Conservation (phyloP, 2,329 filamentous ascomycete species). For the Falciphora oryzae region DNA sequence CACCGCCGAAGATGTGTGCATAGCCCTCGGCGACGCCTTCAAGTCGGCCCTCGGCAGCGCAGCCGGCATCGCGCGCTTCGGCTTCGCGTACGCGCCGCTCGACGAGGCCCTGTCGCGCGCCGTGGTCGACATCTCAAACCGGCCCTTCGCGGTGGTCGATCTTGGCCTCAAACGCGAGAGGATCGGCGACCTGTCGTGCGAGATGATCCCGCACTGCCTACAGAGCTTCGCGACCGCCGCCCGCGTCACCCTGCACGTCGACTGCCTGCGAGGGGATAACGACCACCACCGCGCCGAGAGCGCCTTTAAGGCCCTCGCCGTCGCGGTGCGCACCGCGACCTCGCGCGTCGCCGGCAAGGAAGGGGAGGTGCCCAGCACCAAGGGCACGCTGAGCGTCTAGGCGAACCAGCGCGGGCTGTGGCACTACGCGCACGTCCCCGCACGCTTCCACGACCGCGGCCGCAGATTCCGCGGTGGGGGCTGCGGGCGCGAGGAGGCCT, state of each 20-base stretch:
- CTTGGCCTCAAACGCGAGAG: constrained; percentile 84
- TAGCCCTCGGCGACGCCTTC: constrained; percentile 84
- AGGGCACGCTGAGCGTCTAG: constrained; percentile 73
- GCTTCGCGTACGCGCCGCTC: constrained; percentile 84
- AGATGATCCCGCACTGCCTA: constrained; percentile 96
- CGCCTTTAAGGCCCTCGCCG: constrained; percentile 92
- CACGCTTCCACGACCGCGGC: neutral
- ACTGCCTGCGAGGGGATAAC: constrained; percentile 84
- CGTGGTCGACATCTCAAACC: constrained; percentile 90
- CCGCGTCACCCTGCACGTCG: constrained; percentile 89
- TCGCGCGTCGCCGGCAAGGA: constrained; percentile 70
- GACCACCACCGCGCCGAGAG: constrained; percentile 96
- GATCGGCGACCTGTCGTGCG: constrained; percentile 85
- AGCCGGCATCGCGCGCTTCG: constrained; percentile 82
- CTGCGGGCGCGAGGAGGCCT: neutral
- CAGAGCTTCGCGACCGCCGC: constrained; percentile 90
- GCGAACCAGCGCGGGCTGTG: neutral
- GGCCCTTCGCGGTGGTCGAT: constrained; percentile 78
- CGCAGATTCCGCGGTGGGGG: neutral
- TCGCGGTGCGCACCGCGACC: constrained; percentile 76
- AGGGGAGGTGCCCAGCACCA: constrained; percentile 92
- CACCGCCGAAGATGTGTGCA: constrained; percentile 91
- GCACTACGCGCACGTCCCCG: neutral
- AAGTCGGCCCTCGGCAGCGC: constrained; percentile 71
- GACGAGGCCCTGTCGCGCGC: constrained; percentile 93